phyloP scores from a whole-genome alignment of 768 basidiomycete species.

The Tephrocybe rancida region DNA sequence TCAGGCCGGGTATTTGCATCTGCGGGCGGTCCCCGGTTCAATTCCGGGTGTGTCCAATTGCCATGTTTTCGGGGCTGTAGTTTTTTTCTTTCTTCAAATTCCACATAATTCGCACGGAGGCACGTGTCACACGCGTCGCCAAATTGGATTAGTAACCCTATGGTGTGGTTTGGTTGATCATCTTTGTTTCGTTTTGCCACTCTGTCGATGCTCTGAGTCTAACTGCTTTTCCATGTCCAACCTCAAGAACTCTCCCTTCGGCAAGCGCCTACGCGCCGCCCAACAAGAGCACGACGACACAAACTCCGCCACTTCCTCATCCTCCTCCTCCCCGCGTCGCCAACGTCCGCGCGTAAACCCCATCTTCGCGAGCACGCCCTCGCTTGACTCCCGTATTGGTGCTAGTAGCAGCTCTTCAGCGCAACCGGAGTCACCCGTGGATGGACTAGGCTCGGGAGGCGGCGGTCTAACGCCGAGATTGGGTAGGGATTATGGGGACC shows the following conservation, averaged over 20 bases:
- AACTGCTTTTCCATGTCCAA: constrained; percentile 53
- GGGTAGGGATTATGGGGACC: constrained; percentile 53
- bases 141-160: constrained; percentile 3
- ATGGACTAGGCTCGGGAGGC: too few species aligned
- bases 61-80: background rate
- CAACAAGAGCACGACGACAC: constrained; percentile 45
- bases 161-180: constrained; percentile 1
- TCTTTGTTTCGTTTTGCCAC: constrained; percentile 5
- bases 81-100: too few species aligned
- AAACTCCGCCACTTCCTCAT: constrained; percentile 45
- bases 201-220: too few species aligned
- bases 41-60: constrained; percentile 14
- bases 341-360: constrained; percentile 50
- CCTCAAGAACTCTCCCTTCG: constrained; percentile 84
- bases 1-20: too few species aligned
- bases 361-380: constrained; percentile 56
- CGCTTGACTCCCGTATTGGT: constrained; percentile 54
- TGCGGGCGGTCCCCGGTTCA: constrained; percentile 1
- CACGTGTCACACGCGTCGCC: constrained; percentile 12
- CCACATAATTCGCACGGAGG: constrained; percentile 2
- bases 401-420: constrained; percentile 57
- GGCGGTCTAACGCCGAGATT: background rate
- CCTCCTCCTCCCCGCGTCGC: constrained; percentile 39
- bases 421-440: constrained; percentile 45
- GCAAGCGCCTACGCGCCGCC: constrained; percentile 77